A percentile compares a stretch with the other conserved stretches of the same genome.
Evolutionary conservation across 768 basidiomycete species (phyloP).

Genomic region (Suillus subalutaceus): DNA sequence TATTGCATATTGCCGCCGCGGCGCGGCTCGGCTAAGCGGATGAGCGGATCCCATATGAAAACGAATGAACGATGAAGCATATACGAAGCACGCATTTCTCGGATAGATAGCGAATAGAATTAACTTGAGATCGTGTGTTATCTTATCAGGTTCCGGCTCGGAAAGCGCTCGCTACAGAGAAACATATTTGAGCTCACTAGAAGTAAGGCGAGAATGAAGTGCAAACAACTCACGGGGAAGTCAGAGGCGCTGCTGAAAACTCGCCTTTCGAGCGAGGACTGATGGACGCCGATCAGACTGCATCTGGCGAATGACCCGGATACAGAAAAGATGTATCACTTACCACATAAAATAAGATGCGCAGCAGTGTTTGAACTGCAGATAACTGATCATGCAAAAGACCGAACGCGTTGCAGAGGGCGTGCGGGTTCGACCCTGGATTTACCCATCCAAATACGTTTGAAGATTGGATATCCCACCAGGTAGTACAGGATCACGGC

Average conservation of each 20-base stretch:
- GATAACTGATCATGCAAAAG: slow-evolving; percentile 5
- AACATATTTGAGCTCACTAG: background rate
- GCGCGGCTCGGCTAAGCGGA: slow-evolving; percentile 7
- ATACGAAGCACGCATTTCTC: background rate
- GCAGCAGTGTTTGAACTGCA: background rate
- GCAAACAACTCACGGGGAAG: background rate
- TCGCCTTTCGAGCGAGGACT: slow-evolving; percentile 8
- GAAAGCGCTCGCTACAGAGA: background rate
- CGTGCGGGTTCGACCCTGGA: slow-evolving; percentile 5
- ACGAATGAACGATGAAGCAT: background rate
- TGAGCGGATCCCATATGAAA: background rate
- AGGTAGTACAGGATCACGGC: background rate
- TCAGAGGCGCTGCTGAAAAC: slow-evolving; percentile 2
- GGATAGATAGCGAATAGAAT: slow-evolving; percentile 2
- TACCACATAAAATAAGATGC: slow-evolving; percentile 10
- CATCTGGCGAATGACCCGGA: slow-evolving; percentile 4
- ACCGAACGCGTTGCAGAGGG: slow-evolving; percentile 11
- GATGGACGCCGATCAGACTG: slow-evolving; percentile 4
- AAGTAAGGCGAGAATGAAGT: background rate
- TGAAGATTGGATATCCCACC: background rate
- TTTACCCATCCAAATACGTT: background rate
- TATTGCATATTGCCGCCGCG: slow-evolving; percentile 1
- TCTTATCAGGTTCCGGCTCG: slow-evolving; percentile 3
- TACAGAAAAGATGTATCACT: slow-evolving; percentile 6
- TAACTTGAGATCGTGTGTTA: background rate